Base-by-base conservation (phyloP, 2,329 filamentous ascomycete genomes). In the Helminthosporium solani region DNA sequence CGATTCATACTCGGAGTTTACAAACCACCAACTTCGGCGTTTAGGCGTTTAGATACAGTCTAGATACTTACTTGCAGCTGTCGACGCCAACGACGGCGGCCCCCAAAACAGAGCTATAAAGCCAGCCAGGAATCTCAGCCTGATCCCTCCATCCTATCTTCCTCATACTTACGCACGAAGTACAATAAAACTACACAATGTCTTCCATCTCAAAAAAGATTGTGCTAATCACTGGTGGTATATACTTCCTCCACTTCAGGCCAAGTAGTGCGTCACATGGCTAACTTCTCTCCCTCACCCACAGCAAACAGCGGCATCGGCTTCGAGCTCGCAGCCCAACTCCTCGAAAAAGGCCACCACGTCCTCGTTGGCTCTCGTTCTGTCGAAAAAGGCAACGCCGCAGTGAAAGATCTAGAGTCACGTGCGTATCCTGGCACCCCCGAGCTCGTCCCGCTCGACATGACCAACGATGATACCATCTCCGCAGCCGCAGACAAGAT, bases 301-400 rank as follows among this genome's bases (percentile, higher is more conserved):
- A 1, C 21, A 43, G 74, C 69, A 18, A 79, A 75, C 53, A 70
- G 69, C 42, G 77, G 77, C 42, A 77, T 80, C 20, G 77, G 78
- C 23, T 73, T 71, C 47, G 75, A 76, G 45, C 67, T 75, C 8
- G 72, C 70, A 6, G 63, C 67, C 40, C 61, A 70, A 30, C 65
- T 71, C 2, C 67, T 75, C 7, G 53, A 69, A 3, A 54, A 64
- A 30, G 61, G 59, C 25, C 72, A 73, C 49, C 57, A 64, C 36
- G 56, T 66, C 6, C 49, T 65, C 7, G 33, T 66, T 5, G 48
- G 54, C 8, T 51, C 58, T 5, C 61, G 63, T 16, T 58, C 53
- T 7, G 20, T 46, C 5, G 25, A 47, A 2, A 63, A 54, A 46
- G 63, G 64, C 41, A 52, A 64, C 16, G 57, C 60, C 2, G 62